phyloP scores from a whole-genome alignment of 1,284 basidiomycete species.

The Moesziomyces globuligerus region DNA sequence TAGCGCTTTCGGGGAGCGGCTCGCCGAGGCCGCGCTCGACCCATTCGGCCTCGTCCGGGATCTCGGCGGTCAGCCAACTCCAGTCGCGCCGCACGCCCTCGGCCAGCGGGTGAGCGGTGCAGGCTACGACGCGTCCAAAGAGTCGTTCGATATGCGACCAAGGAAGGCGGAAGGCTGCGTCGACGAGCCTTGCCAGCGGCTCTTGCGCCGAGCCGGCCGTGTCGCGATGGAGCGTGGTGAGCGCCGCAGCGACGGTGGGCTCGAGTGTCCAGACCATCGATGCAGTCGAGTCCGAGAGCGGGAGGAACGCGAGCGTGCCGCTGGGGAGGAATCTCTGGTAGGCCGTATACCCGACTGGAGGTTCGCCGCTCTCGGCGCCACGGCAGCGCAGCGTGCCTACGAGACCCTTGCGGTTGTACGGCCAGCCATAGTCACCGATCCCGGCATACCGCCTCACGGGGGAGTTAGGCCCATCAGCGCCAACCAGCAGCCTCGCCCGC shows the following conservation, averaged over 20 bases:
- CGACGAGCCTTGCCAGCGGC: slow-evolving; percentile 81
- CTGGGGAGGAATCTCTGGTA: slow-evolving; percentile 96
- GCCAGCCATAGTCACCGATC: slow-evolving; percentile 90
- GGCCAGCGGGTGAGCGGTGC: slow-evolving; percentile 53
- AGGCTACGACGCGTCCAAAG: slow-evolving; percentile 73
- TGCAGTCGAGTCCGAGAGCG: slow-evolving; percentile 76
- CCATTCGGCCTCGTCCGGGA: slow-evolving; percentile 38
- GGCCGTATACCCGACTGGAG: slow-evolving; percentile 72
- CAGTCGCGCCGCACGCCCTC: slow-evolving; percentile 21
- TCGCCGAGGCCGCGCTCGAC: slow-evolving; percentile 34
- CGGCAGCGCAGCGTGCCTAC: slow-evolving; percentile 79
- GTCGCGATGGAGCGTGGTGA: slow-evolving; percentile 75
- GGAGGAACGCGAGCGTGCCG: slow-evolving; percentile 83
- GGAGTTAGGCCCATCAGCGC: slow-evolving; percentile 94
- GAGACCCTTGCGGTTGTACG: slow-evolving; percentile 87
- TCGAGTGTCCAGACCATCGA: slow-evolving; percentile 96
- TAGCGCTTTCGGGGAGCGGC: slow-evolving; percentile 43
- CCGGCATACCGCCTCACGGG: slow-evolving; percentile 88
- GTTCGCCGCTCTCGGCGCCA: slow-evolving; percentile 34
- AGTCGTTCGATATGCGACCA: slow-evolving; percentile 79
- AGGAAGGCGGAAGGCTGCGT: slow-evolving; percentile 89
- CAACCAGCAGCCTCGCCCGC: slow-evolving; percentile 73
- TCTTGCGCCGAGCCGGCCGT: slow-evolving; percentile 65
- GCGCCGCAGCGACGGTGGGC: slow-evolving; percentile 78
- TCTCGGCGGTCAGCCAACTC: slow-evolving; percentile 46